These are phyloP conservation scores for Fusarium albidum DNA, from an alignment of 2,329 filamentous ascomycete genomes.

Conservation along the genomic window DNA sequence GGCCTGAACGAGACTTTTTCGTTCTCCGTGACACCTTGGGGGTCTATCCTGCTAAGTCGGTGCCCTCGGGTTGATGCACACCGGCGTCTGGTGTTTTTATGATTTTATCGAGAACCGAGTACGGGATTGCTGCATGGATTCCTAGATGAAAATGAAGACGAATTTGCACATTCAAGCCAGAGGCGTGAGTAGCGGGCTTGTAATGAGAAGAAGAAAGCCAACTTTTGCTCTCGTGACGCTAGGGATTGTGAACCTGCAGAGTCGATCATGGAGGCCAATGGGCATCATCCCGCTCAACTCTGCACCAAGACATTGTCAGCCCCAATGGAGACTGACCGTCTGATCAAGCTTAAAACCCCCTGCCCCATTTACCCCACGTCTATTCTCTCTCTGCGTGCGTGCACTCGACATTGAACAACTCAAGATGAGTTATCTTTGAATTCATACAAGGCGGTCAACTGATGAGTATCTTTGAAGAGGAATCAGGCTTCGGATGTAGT, in stretches of 20 bases:
- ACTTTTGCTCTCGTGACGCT: constrained; percentile 21
- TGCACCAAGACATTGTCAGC: neutral
- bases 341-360: neutral
- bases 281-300: neutral
- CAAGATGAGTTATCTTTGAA: neutral
- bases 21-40: constrained; percentile 16
- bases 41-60: constrained; percentile 20
- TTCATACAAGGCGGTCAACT: no score
- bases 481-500: neutral
- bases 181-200: constrained; percentile 12
- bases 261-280: neutral
- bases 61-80: constrained; percentile 35
- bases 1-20: constrained; percentile 36
- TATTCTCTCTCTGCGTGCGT: constrained; percentile 1
- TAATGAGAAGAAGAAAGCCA: constrained; percentile 16
- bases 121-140: constrained; percentile 2
- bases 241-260: neutral
- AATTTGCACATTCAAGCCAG: constrained; percentile 13
- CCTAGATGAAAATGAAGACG: constrained; percentile 19
- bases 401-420: no score
- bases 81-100: constrained; percentile 28
- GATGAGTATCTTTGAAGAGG: no score
- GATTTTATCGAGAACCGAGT: constrained; percentile 10
- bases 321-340: neutral
- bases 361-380: constrained; percentile 8